Percentiles rank a stretch among this genome's conserved stretches.
phyloP scores from a whole-genome alignment of 306 rosid species.

The Cicer cuneatum region DNA sequence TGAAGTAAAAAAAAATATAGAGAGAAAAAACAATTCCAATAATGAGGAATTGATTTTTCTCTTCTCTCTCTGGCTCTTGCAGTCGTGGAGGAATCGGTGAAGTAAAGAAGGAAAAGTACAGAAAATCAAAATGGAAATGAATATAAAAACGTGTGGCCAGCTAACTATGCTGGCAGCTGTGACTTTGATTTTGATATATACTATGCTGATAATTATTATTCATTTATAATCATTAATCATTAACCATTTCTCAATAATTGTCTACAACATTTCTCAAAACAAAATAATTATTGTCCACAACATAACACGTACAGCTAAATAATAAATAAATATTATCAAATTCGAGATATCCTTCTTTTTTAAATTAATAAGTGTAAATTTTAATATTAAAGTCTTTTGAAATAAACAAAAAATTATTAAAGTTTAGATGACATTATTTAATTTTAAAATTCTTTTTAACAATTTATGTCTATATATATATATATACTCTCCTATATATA shows the following conservation, averaged over 20 bases:
- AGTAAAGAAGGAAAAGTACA: slow-evolving; percentile 35
- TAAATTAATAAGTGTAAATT: no score
- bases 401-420: no score
- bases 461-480: no score
- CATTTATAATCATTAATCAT: not conserved
- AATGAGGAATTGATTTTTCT: slow-evolving; percentile 37
- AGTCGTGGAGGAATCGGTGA: slow-evolving; percentile 57
- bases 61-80: slow-evolving; percentile 8
- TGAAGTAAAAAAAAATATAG: slow-evolving; percentile 50
- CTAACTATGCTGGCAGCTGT: slow-evolving; percentile 64
- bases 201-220: slow-evolving; percentile 3
- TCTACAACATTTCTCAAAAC: not conserved
- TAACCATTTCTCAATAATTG: not conserved
- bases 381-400: no score
- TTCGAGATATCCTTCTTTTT: no score
- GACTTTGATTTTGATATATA: slow-evolving; percentile 45
- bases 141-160: slow-evolving; percentile 79
- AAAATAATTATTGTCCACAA: not conserved
- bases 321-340: no score
- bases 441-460: no score
- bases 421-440: no score
- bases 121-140: slow-evolving; percentile 14
- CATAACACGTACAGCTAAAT: not conserved
- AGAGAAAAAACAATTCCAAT: slow-evolving; percentile 41
- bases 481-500: no score